Evolutionary conservation across 2,329 filamentous ascomycete genomes (phyloP), one percentile per base, ranked within the genome.

Genomic region (Ophiostoma novo-ulmi): DNA sequence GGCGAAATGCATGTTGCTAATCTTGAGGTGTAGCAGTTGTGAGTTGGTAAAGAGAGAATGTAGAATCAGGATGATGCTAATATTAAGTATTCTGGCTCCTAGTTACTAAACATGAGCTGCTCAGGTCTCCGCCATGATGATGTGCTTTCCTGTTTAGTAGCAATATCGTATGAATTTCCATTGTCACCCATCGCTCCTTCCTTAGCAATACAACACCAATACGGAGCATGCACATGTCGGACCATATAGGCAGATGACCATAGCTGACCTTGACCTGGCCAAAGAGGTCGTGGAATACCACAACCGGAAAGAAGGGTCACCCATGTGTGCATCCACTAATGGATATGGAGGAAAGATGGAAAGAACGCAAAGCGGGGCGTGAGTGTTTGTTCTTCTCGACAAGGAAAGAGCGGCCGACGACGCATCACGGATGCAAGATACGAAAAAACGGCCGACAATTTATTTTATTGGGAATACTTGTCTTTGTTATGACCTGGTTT

Each of bases 331-430:
- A 58, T 58, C 52, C 52, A 58, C 52, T 13, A 58, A 31, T 58
- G n/a, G 22, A 58, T 26, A n/a, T 26, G 5, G 52, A 48, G 52
- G n/a, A 58, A 58, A 58, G 8, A 58, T 13, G n/a, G 52, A 58
- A 58, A 26, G 52, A 26, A 58, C 52, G 52, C 52, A 58, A 58
- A 58, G 52, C 52, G 52, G 52, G 52, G 52, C 52, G 52, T 10
- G n/a, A 58, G 52, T 58, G n/a, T 58, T 17, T 14, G 52, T 26
- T 58, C 22, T 26, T 58, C 52, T 58, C 52, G 52, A 58, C 52
- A 31, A 58, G 52, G 52, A 58, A 58, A 31, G 52, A 58, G 22
- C 52, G 52, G 52, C 52, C 52, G 52, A 58, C n/a, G 22, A 58
- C 22, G 22, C 22, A 22, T 58, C 7, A 22, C 17, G 17, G 17